Evolutionary conservation across 257 asterid species (phyloP), one percentile per base, ranked within the genome.

Genomic region (Solanum rostratum): DNA sequence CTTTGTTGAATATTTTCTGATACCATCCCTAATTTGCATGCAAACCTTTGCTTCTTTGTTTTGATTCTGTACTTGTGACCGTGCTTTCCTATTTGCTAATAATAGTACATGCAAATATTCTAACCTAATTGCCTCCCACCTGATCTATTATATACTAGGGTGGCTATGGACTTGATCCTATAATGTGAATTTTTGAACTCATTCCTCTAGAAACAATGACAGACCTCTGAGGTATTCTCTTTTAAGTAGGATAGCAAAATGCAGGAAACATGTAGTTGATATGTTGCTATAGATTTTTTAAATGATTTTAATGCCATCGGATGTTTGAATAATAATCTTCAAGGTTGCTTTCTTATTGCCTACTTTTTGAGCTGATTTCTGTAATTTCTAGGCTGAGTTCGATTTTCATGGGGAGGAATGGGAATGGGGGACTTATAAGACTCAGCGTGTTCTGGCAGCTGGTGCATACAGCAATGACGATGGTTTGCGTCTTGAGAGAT

Each of bases 361-460:
- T 50, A 76, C 63, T 76, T 76, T 22, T 49, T 76, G 63, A 49
- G 27, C 82, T 76, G 82, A 41, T 50, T 76, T 76, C 45, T 76
- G 45, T 49, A 76, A 76, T 29, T 76, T 50, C 82, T 50, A 95
- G 99, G 99, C 97, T 54, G 99, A 97, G 63, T 95, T 97, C 84
- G 99, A 97, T 88, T 95, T 97, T 84, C 94, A 93, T 87, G 99
- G 99, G 85, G 99, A 97, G 83, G 99, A 97, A 87, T 97, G 99
- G 99, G 99, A 97, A 88, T 97, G 98, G 99, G 99, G 99, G 84
- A 86, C 94, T 66, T 97, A 97, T 88, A 93, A 91, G 88, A 95
- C 97, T 86, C 99, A 95, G 88, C 98, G 97, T 15, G 94, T 97
- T 85, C 88, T 93, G 86, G 99, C 99, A 85, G 98, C 96, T 86